Percentiles rank a stretch among this genome's conserved stretches.
phyloP scores from a whole-genome alignment of 768 basidiomycete species.

The Hypholoma fasciculare region DNA sequence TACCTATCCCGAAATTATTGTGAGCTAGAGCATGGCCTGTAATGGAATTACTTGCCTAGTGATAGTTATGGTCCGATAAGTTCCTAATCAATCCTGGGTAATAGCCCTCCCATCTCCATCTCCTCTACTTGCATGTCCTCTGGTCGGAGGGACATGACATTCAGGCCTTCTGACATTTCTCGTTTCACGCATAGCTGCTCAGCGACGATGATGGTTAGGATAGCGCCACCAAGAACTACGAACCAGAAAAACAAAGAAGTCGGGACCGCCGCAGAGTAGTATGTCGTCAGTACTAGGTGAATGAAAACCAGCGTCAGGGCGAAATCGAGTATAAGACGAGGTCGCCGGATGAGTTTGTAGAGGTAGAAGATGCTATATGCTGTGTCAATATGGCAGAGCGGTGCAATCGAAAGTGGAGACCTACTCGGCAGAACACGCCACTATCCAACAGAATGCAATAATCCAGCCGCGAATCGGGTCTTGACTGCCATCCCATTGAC shows the following conservation, averaged over 20 bases:
- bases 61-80: conserved; percentile 7
- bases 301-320: conserved; percentile 87
- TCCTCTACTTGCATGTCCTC: conserved; percentile 57
- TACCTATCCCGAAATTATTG: conserved; percentile 3
- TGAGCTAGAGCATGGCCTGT: background rate
- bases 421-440: conserved; percentile 83
- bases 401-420: conserved; percentile 32
- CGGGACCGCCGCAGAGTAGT: conserved; percentile 81
- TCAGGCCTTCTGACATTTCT: conserved; percentile 86
- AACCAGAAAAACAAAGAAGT: conserved; percentile 94
- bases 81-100: conserved; percentile 38
- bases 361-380: conserved; percentile 66
- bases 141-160: conserved; percentile 49
- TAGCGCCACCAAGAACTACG: conserved; percentile 67
- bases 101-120: conserved; percentile 54
- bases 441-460: conserved; percentile 83
- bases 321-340: conserved; percentile 95
- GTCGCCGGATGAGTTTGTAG: conserved; percentile 85
- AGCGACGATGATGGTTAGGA: conserved; percentile 75
- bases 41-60: conserved; percentile 11
- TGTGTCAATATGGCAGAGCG: background rate
- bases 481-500: conserved; percentile 64
- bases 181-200: conserved; percentile 91
- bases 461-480: conserved; percentile 90
- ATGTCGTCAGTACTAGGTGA: conserved; percentile 92